These are phyloP conservation scores for Penicillium sp. DNA, from an alignment of 2,329 filamentous ascomycete species.

Conservation along the genomic window DNA sequence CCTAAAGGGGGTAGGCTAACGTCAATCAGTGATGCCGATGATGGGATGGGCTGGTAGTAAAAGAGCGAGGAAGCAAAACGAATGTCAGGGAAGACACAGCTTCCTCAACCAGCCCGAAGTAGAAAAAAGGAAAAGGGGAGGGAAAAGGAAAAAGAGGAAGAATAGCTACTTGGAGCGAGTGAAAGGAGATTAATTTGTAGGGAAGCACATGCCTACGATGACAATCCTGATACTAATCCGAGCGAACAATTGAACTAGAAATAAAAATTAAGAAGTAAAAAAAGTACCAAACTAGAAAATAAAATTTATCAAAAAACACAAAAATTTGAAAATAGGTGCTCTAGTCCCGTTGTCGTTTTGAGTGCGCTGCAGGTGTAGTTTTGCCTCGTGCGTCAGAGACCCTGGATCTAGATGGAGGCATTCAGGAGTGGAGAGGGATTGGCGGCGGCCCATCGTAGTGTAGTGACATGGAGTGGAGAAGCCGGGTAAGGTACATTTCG, in stretches of 20 bases:
- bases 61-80: slow-evolving; percentile 17
- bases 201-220: slow-evolving; percentile 26
- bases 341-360: slow-evolving; percentile 36
- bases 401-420: slow-evolving; percentile 40
- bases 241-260: slow-evolving; percentile 11
- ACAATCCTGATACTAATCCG: slow-evolving; percentile 11
- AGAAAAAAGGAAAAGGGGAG: slow-evolving; percentile 14
- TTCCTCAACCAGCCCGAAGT: slow-evolving; percentile 23
- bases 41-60: slow-evolving; percentile 8
- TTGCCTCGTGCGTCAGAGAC: slow-evolving; percentile 42
- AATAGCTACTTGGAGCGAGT: slow-evolving; percentile 14
- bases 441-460: slow-evolving; percentile 31
- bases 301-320: slow-evolving; percentile 5
- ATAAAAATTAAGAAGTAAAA: slow-evolving; percentile 10
- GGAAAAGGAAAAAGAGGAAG: slow-evolving; percentile 13
- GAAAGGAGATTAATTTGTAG: slow-evolving; percentile 21
- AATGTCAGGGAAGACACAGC: slow-evolving; percentile 25
- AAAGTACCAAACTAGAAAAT: slow-evolving; percentile 12
- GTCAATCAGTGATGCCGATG: not conserved
- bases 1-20: not conserved
- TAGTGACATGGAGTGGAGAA: slow-evolving; percentile 28
- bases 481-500: slow-evolving; percentile 12
- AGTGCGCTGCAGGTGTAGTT: slow-evolving; percentile 41
- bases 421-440: slow-evolving; percentile 31
- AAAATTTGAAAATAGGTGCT: slow-evolving; percentile 8